Evolutionary conservation across 225 moss, liverwort and hornwort genomes (phyloP), one percentile per base, ranked within the genome.

Genomic region (Rhytidiadelphus loreus): DNA sequence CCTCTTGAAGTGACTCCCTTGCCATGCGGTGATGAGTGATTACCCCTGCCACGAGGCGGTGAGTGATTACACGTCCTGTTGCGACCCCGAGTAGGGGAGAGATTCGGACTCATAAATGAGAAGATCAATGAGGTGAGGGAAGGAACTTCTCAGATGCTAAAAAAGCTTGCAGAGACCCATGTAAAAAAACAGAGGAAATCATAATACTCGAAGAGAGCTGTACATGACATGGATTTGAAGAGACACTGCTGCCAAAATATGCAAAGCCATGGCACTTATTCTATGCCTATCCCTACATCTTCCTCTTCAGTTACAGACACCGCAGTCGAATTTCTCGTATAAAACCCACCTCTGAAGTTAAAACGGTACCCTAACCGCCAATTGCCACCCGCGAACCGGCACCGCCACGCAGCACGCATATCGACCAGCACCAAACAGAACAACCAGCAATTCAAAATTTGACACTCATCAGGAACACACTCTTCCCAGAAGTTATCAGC

Each of bases 31-130:
- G 77, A 77, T 83, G 88, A 29, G 60, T 33, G 69, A 78, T 52
- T 78, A 48, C 48, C 61, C 33, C 83, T 88, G 90, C 70, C 89
- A 88, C 80, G 88, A 76, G 85, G 92, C 43, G 86, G 92, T 79
- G 92, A 92, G 87, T 89, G 90, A 89, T 58, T 85, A 50, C 86
- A 84, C 52, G 68, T 62, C 66, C 57, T 81, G 65, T 68, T 89
- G 87, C 87, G 82, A 83, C 90, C 87, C 72, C 85, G 89, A 86
- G 85, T 66, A 74, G 92, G 89, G 52, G 90, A 91, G 72, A 95
- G 48, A 66, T 85, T 91, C 87, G 91, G 91, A 94, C 89, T 91
- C 91, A 91, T 91, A 81, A 86, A 89, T 83, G 72, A 86, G 85
- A 85, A 71, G 48, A 82, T 85, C 61, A 74, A 89, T 43, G 59